Percentiles rank a stretch among this genome's conserved stretches.
Conservation (phyloP, 768 basidiomycete genomes). For the Trametes sanguinea region DNA sequence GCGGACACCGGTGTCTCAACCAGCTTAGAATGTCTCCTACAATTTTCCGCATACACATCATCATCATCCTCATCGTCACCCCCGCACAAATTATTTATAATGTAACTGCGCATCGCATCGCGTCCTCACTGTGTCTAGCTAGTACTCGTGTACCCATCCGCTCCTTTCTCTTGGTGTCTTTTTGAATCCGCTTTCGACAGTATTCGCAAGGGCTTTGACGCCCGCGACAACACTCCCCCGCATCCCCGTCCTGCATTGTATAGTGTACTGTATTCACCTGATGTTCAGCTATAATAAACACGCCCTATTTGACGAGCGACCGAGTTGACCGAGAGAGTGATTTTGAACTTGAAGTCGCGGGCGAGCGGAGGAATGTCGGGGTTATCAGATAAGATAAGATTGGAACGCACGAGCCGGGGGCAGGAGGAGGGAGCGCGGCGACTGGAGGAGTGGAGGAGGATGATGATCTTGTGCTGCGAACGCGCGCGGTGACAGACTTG, state of each 20-base stretch:
- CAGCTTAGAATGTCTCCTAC: not conserved
- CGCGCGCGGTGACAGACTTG: conserved; percentile 14
- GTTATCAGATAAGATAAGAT: conserved; percentile 24
- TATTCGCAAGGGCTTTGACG: too few relatives aligned
- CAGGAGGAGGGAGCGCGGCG: not conserved
- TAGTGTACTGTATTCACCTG: too few relatives aligned
- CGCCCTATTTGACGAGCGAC: too few relatives aligned
- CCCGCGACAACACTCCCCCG: too few relatives aligned
- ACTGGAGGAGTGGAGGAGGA: not conserved
- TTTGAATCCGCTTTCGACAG: too few relatives aligned
- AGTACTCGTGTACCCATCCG: too few relatives aligned
- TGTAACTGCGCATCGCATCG: not conserved
- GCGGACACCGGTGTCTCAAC: not conserved
- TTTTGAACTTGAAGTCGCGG: not conserved
- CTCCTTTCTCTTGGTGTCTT: too few relatives aligned
- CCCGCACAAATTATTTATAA: not conserved
- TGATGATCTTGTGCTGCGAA: conserved; percentile 16
- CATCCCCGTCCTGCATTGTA: too few relatives aligned
- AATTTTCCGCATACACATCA: too few relatives aligned
- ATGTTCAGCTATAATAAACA: too few relatives aligned
- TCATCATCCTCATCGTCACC: too few relatives aligned
- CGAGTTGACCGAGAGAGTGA: not conserved
- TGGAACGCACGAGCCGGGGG: not conserved
- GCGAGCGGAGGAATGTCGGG: not conserved
- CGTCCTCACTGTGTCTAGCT: too few relatives aligned